A percentile compares a stretch with the other conserved stretches of the same genome.
Evolutionary conservation across 2,329 filamentous ascomycete species (phyloP).

Genomic region (Claviceps maximensis): DNA sequence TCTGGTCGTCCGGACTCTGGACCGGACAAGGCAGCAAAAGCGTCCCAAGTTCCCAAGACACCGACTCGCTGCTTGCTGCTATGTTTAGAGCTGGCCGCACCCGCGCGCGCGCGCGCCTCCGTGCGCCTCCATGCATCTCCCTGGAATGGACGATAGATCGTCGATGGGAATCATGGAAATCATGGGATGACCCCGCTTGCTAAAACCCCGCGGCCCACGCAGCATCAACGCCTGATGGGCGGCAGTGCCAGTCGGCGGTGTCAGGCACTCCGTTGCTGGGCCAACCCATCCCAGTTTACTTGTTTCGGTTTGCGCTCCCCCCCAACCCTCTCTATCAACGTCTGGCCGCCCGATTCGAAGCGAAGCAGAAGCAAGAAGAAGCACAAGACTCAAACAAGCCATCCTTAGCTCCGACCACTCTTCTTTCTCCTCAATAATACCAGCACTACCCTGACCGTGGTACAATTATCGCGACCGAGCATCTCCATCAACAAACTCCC

Average conservation of each 20-base stretch:
- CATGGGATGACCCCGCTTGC: background rate
- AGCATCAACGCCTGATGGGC: background rate
- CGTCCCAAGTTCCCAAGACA: background rate
- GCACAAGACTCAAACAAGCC: conserved; percentile 1
- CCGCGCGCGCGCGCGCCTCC: background rate
- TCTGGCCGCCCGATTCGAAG: conserved; percentile 5
- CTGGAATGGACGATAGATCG: background rate
- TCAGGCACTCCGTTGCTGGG: conserved; percentile 16
- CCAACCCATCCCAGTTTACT: conserved; percentile 20
- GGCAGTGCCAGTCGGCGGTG: background rate
- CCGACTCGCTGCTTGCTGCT: background rate
- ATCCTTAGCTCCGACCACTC: background rate
- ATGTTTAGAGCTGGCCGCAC: background rate
- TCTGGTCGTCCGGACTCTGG: too few relatives aligned
- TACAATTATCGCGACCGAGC: background rate
- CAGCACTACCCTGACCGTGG: background rate
- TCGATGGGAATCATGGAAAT: background rate
- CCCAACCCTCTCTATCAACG: background rate
- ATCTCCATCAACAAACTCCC: conserved; percentile 1
- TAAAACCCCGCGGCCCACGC: background rate
- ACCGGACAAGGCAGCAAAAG: too few relatives aligned
- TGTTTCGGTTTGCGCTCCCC: conserved; percentile 8
- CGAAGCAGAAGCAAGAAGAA: background rate
- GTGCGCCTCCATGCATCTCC: too few relatives aligned
- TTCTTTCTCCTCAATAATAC: background rate